Conservation (phyloP, 225 moss, liverwort and hornwort genomes). For the Climacium dendroides region DNA sequence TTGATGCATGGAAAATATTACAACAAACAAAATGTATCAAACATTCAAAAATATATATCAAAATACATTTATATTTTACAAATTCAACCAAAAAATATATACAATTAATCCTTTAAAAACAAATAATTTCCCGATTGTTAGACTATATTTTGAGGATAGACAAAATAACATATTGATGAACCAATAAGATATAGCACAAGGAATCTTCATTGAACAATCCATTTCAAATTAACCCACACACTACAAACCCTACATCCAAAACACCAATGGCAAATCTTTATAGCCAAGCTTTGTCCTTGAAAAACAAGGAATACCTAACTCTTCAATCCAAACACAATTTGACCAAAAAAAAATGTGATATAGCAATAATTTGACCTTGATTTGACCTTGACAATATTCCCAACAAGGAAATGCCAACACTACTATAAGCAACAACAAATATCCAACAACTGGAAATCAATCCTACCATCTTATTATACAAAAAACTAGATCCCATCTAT, state of each 20-base stretch:
- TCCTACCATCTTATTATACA: too few relatives aligned
- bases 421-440: neutral
- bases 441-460: too few relatives aligned
- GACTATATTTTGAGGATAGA: neutral
- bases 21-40: neutral
- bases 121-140: accelerated
- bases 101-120: neutral
- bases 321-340: accelerated
- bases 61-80: neutral
- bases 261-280: accelerated
- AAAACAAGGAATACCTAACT: neutral
- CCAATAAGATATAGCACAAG: accelerated
- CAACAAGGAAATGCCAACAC: neutral
- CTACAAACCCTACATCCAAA: too few relatives aligned
- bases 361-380: too few relatives aligned
- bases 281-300: neutral
- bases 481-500: too few relatives aligned
- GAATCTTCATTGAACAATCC: neutral
- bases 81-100: neutral
- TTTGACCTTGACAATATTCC: too few relatives aligned
- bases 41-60: neutral
- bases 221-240: too few relatives aligned
- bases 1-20: neutral
- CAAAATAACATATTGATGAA: neutral
- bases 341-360: too few relatives aligned